Evolutionary conservation across 1,284 basidiomycete genomes (phyloP).

Genomic region (Ganoderma sp.): DNA sequence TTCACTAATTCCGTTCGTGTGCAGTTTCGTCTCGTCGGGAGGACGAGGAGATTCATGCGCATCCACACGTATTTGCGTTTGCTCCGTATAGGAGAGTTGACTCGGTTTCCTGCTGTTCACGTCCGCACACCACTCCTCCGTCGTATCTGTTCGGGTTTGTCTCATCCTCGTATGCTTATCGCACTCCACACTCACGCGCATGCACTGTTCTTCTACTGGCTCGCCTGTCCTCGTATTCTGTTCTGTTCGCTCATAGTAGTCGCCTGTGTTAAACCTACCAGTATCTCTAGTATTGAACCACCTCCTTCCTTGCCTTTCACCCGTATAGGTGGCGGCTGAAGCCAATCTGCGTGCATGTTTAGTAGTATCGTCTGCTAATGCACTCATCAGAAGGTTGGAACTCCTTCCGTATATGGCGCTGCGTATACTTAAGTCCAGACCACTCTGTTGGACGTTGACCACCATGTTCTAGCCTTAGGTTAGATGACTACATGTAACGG

Average conservation of each 20-base stretch:
- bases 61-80: background rate
- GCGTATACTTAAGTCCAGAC: no score
- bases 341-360: background rate
- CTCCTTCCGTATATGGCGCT: no score
- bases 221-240: background rate
- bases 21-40: background rate
- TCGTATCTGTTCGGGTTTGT: background rate
- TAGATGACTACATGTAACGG: background rate
- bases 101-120: background rate
- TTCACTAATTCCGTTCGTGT: background rate
- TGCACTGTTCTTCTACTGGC: slow-evolving; percentile 6
- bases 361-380: background rate
- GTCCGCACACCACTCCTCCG: background rate
- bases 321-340: background rate
- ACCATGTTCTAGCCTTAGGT: background rate
- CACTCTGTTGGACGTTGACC: no score
- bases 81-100: background rate
- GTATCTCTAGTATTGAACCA: slow-evolving; percentile 4
- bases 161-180: slow-evolving; percentile 1
- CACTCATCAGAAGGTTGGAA: background rate
- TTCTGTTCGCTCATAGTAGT: slow-evolving; percentile 7
- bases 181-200: background rate
- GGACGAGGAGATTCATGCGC: background rate
- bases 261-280: background rate
- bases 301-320: background rate